A percentile compares a stretch with the other conserved stretches of the same genome.
These are phyloP conservation scores for Mycosphaerelloides madeirae DNA, from an alignment of 2,329 filamentous ascomycete species.

Conservation along the genomic window DNA sequence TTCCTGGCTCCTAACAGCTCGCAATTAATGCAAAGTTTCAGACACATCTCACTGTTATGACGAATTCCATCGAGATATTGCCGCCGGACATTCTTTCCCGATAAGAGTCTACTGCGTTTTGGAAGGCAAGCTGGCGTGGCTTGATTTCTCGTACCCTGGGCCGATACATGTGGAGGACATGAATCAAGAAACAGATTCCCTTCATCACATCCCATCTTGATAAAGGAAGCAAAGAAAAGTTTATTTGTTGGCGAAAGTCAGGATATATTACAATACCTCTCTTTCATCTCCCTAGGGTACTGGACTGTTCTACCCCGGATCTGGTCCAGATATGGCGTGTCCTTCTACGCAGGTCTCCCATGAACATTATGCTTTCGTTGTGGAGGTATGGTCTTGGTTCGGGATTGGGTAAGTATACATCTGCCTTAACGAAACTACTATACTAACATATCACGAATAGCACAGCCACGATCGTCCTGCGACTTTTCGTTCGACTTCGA, in stretches of 20 bases:
- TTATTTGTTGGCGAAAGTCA: too few species aligned
- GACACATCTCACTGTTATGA: background rate
- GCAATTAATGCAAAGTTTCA: too few species aligned
- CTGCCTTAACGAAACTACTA: background rate
- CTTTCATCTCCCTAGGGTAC: too few species aligned
- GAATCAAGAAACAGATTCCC: too few species aligned
- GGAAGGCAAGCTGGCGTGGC: background rate
- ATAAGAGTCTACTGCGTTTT: too few species aligned
- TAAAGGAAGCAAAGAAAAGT: too few species aligned
- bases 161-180: background rate
- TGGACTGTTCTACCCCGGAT: too few species aligned
- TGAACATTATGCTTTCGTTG: slow-evolving; percentile 3
- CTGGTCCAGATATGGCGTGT: too few species aligned
- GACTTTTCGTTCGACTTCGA: slow-evolving; percentile 35
- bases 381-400: slow-evolving; percentile 11
- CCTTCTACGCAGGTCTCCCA: slow-evolving; percentile 11
- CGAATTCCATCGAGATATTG: background rate
- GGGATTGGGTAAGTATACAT: slow-evolving; percentile 2
- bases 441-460: slow-evolving; percentile 20
- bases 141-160: background rate
- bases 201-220: too few species aligned
- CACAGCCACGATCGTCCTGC: slow-evolving; percentile 26
- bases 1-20: too few species aligned
- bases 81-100: background rate
- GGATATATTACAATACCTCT: too few species aligned